Evolutionary conservation across 148 eudicot species (phyloP).

Genomic region (Spergularia bocconei): DNA sequence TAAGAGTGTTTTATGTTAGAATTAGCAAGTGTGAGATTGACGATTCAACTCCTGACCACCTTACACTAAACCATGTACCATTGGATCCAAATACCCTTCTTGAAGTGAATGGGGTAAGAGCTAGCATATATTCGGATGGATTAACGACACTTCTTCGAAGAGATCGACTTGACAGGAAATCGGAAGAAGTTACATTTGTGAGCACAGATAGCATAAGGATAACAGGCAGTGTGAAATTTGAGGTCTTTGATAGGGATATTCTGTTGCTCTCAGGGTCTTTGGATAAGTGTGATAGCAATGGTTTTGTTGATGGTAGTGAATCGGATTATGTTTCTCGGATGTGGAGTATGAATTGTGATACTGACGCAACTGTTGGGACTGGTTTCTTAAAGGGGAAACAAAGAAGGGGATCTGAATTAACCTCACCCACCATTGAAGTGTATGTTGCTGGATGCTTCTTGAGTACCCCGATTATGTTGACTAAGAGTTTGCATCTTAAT

Average conservation of each 20-base stretch:
- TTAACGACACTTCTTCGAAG: constrained; percentile 52
- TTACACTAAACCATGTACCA: constrained; percentile 64
- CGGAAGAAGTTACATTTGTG: constrained; percentile 71
- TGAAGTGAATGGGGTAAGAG: constrained; percentile 66
- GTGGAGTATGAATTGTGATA: constrained; percentile 64
- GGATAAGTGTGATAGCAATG: constrained; percentile 44
- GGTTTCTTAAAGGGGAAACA: constrained; percentile 63
- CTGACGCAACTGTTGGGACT: constrained; percentile 35
- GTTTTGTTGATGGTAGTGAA: constrained; percentile 35
- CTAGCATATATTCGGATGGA: constrained; percentile 58
- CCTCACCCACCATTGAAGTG: constrained; percentile 58
- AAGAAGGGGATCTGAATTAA: constrained; percentile 26
- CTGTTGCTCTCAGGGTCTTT: constrained; percentile 57
- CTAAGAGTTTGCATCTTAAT: constrained; percentile 51
- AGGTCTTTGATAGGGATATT: constrained; percentile 56
- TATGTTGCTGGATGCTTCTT: constrained; percentile 69
- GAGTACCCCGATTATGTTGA: constrained; percentile 60
- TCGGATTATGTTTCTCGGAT: constrained; percentile 31
- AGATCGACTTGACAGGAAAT: constrained; percentile 68
- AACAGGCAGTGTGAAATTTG: constrained; percentile 62
- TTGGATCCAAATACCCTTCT: constrained; percentile 64
- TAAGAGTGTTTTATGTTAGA: constrained; percentile 72
- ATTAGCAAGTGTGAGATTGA: constrained; percentile 54
- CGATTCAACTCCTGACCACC: constrained; percentile 62
- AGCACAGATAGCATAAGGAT: constrained; percentile 65